Evolutionary conservation across 306 rosid species (phyloP), one percentile per base, ranked within the genome.

Genomic region (Vigna nakashimae): DNA sequence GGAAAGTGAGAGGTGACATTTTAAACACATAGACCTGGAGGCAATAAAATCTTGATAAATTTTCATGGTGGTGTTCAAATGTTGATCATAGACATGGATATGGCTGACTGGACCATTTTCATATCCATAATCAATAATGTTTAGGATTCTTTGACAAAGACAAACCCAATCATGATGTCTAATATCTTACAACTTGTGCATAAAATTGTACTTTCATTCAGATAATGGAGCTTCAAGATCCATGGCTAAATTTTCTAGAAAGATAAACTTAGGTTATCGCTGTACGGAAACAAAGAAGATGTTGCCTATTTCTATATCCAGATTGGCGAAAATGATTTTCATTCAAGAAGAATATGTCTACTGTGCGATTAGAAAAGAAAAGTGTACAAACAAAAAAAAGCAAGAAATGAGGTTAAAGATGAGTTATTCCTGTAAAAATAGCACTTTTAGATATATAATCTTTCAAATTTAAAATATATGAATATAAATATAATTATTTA

Each of bases 81-180:
- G n/a, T 18, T n/a, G 62, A 49, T 46, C 22, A 55, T 43, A 6
- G 55, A 73, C 18, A 6, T 64, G 22, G 79, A 59, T 48, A 34
- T 20, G 58, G 74, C 67, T 48, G 48, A 65, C 38, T 50, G 30
- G 36, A 67, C 51, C 7, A 2, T 1, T 50, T 80, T 71, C 74
- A 66, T 72, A 72, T 72, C 79, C 34, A 49, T 51, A 50, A 59
- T 53, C 28, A 46, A 42, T 32, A 15, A 7, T 20, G 12, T 45
- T 45, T 18, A 9, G 5, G 65, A 81, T 51, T 81, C 68, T 69
- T 81, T 43, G 30, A 60, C 15, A 36, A 56, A 46, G 76, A 75
- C 80, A 69, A 69, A 38, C 18, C 72, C 66, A 67, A 75, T 69
- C 46, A 81, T 62, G 30, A 75, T 38, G 69, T 26, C 24, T 63